These are phyloP conservation scores for Iris macrosiphon DNA, from an alignment of 106 monocot genomes.

Conservation along the genomic window DNA sequence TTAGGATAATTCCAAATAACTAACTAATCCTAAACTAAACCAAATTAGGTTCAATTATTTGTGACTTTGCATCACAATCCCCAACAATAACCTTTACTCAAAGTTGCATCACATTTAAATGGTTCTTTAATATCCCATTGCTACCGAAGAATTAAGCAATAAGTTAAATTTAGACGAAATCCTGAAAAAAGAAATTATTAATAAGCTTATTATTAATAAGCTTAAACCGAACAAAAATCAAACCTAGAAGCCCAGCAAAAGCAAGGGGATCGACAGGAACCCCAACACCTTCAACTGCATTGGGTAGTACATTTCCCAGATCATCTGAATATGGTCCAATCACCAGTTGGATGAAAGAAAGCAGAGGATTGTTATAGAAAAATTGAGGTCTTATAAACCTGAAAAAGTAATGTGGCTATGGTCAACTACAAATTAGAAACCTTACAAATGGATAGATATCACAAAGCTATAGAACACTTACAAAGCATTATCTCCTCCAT, in stretches of 20 bases:
- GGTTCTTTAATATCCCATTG: too few species aligned
- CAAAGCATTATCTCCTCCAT: conserved; percentile 88
- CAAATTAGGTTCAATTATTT: too few species aligned
- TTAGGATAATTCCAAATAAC: too few species aligned
- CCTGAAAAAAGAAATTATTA: too few species aligned
- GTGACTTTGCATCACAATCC: too few species aligned
- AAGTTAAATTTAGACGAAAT: too few species aligned
- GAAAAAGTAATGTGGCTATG: conserved; percentile 6
- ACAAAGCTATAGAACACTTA: conserved; percentile 18
- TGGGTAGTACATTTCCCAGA: conserved; percentile 84
- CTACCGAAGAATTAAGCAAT: too few species aligned
- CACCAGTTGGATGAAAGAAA: conserved; percentile 77
- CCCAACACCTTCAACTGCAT: conserved; percentile 90
- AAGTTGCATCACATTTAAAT: too few species aligned
- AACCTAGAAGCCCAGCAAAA: conserved; percentile 89
- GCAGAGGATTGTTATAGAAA: conserved; percentile 88
- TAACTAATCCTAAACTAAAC: too few species aligned
- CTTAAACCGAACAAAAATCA: neutral
- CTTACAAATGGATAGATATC: neutral
- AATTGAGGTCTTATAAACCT: conserved; percentile 87
- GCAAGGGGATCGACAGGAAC: conserved; percentile 92
- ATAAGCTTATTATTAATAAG: too few species aligned
- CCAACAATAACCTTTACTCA: too few species aligned
- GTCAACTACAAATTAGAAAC: neutral
- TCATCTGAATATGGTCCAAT: conserved; percentile 82